Evolutionary conservation across 2,329 filamentous ascomycete species (phyloP), one percentile per base, ranked within the genome.

Genomic region (Aspergillus brasiliensis): DNA sequence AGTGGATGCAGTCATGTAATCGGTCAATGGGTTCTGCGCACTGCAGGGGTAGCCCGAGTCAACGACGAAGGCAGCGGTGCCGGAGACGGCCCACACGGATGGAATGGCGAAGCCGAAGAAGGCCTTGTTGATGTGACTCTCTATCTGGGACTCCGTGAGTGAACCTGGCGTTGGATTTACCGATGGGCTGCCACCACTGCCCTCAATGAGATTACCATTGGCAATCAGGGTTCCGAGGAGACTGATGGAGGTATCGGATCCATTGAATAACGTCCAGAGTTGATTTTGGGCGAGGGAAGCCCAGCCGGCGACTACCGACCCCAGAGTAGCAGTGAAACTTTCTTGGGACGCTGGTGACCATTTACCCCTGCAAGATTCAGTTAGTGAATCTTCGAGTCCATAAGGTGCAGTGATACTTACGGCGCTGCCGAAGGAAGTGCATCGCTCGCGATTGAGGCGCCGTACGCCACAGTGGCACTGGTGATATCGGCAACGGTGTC

Each of bases 81-180:
- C 51, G 19, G 34, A 52, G 31, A 52, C 51, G 8, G 19, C 15
- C 51, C 51, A 52, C 2, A 52, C 21, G 1, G 34, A 40, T 15
- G 51, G 51, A 13, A 52, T 52, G n/a, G 34, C 34, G 15, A 52
- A 52, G 34, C 51, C 51, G 15, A 52, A 52, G 51, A 52, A 40
- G 13, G 34, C 51, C 51, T 28, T 52, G 21, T 5, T 25, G 34
- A 52, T 52, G 34, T 28, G 40, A 8, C 21, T 17, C 51, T 52
- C 34, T 3, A 25, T 52, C 28, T 40, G 34, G n/a, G 51, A n/a
- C n/a, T n/a, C n/a, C n/a, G n/a, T n/a, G n/a, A n/a, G n/a, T n/a
- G n/a, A n/a, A n/a, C n/a, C n/a, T n/a, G n/a, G n/a, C n/a, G n/a
- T n/a, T n/a, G n/a, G n/a, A n/a, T n/a, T 38, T 15, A 40, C 19